Base-by-base conservation (phyloP, 1,139 yeast species). In the Hyphopichia khmerensis region DNA sequence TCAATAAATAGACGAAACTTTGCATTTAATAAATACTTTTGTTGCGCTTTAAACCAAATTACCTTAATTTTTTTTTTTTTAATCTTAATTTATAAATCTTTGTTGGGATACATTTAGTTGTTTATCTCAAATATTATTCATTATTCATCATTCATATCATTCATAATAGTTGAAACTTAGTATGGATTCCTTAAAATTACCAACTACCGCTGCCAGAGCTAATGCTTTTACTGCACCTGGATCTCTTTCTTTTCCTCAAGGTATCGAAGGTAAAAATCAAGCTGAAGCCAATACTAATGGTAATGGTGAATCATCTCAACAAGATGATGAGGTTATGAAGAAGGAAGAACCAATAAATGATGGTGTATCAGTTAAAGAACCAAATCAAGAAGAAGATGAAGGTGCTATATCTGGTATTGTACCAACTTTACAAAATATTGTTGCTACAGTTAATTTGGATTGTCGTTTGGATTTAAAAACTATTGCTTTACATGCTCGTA, bases 401-500 rank as follows among this genome's bases (percentile, higher is more conserved):
- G 83, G 86, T 33, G 79, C 86, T 6, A 83, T 91, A 1, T 87
- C 96, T 0, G 98, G 98, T 37, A 91, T 91, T 46, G 96, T 93
- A 10, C 99, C 99, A 35, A 91, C 98, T 0, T 73, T 91, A 53
- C 98, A 91, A 67, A 91, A 93, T 73, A 95, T 93, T 45, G 99
- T 93, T 40, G 99, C 99, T 31, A 93, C 99, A 0, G 99, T 93
- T 46, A 93, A 95, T 62, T 76, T 93, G 64, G 99, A 93, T 57
- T 93, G 99, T 65, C 84, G 98, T 49, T 74, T 93, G 57, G 99
- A 95, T 65, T 79, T 93, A 63, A 93, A 93, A 62, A 95, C 99
- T 23, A 95, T 93, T 64, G 99, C 99, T 1, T 74, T 93, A 51
- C 99, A 93, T 67, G 99, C 99, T 3, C 90, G 99, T 78, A 93